phyloP scores from a whole-genome alignment of 2,329 filamentous ascomycete genomes.

The Apiospora kogelbergensis region DNA sequence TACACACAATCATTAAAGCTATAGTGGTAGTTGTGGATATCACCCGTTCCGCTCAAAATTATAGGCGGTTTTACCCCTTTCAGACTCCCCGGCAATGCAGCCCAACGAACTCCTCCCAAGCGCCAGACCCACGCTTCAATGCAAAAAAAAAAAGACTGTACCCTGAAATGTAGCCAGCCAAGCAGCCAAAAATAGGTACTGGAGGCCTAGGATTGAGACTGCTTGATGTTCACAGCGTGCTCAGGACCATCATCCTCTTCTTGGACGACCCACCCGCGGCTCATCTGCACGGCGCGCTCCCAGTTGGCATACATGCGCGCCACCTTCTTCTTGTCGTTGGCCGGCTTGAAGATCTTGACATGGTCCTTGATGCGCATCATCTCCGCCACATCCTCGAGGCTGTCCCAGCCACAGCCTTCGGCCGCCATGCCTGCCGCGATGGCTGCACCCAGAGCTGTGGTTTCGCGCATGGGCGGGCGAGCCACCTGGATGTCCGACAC shows the following conservation, averaged over 20 bases:
- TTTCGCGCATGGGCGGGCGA: slow-evolving; percentile 85
- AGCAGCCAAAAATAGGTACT: not conserved
- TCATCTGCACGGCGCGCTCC: slow-evolving; percentile 61
- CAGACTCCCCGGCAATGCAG: not conserved
- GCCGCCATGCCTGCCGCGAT: slow-evolving; percentile 82
- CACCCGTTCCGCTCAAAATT: not conserved
- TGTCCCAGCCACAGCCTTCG: slow-evolving; percentile 74
- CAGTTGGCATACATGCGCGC: slow-evolving; percentile 51
- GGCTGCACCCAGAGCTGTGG: slow-evolving; percentile 82
- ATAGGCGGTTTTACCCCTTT: not conserved
- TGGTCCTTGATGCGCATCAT: slow-evolving; percentile 66
- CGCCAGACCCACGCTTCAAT: not conserved
- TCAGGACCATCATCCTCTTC: slow-evolving; percentile 22
- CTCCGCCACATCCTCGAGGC: slow-evolving; percentile 70
- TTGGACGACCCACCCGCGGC: slow-evolving; percentile 50
- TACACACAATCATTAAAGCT: not conserved
- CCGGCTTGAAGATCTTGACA: slow-evolving; percentile 68
- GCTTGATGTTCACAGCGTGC: not conserved
- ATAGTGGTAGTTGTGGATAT: not conserved
- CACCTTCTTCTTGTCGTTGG: slow-evolving; percentile 47
- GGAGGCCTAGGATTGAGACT: not conserved
- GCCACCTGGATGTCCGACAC: slow-evolving; percentile 80
- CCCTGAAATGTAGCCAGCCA: not conserved
- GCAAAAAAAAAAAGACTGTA: not conserved
- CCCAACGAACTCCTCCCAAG: not conserved